These are phyloP conservation scores for Nicotiana otophora DNA, from an alignment of 257 asterid genomes.

Conservation along the genomic window DNA sequence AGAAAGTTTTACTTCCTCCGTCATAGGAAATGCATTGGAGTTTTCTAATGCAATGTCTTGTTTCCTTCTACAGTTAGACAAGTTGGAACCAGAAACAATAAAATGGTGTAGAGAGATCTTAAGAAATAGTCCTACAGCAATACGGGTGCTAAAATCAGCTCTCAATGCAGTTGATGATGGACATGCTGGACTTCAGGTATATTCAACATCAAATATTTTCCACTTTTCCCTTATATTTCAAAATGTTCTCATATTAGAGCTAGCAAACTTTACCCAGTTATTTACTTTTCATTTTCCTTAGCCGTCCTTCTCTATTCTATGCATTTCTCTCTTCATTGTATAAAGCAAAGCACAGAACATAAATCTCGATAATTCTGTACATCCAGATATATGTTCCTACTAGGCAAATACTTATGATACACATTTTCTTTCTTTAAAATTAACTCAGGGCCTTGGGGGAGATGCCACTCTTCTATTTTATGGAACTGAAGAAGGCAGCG, in stretches of 20 bases:
- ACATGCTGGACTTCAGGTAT: slow-evolving; percentile 93
- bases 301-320: not conserved
- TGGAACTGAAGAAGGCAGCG: slow-evolving; percentile 89
- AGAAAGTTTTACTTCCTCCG: not conserved
- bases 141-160: slow-evolving; percentile 79
- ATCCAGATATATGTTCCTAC: not conserved
- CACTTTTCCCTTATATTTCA: not conserved
- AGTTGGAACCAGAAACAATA: slow-evolving; percentile 75
- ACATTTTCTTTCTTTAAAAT: not conserved
- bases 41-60: not conserved
- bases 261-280: not conserved
- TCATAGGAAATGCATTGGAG: not conserved
- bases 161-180: slow-evolving; percentile 95
- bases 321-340: not conserved
- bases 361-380: not conserved
- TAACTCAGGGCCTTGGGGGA: slow-evolving; percentile 69
- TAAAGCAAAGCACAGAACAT: not conserved
- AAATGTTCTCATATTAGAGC: slow-evolving; percentile 1
- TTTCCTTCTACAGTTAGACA: slow-evolving; percentile 39
- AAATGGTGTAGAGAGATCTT: slow-evolving; percentile 90
- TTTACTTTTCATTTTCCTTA: not conserved
- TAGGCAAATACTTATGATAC: not conserved
- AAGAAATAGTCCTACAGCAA: slow-evolving; percentile 90
- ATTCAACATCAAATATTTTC: not conserved
- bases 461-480: slow-evolving; percentile 85